Evolutionary conservation across 257 asterid species (phyloP).

Genomic region (Lycium ferocissimum): DNA sequence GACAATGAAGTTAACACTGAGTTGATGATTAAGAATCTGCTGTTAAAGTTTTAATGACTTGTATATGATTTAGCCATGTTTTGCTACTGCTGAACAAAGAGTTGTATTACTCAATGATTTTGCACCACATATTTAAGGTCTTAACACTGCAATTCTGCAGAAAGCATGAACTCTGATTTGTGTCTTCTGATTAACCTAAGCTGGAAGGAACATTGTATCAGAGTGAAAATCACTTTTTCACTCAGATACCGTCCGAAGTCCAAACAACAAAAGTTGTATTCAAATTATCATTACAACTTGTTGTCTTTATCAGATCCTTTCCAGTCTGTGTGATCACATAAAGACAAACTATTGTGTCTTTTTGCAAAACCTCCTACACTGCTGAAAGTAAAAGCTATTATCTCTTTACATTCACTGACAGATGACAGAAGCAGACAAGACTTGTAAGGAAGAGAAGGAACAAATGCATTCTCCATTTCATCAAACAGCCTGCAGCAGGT

Average conservation of each 20-base stretch:
- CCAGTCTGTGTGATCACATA: not conserved
- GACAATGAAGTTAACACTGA: not conserved
- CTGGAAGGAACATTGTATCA: not conserved
- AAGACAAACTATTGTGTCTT: not conserved
- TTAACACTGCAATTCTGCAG: not conserved
- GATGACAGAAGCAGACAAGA: not conserved
- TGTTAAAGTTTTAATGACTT: conserved; percentile 42
- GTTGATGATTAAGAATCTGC: not conserved
- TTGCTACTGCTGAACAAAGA: not conserved
- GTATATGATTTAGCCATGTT: not conserved
- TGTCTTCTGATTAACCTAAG: no score
- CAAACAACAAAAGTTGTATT: no score
- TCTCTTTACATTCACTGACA: not conserved
- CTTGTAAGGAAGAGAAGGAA: not conserved
- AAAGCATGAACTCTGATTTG: no score
- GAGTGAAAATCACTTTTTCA: not conserved
- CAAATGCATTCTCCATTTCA: not conserved
- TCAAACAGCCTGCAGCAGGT: not conserved
- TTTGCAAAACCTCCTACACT: not conserved
- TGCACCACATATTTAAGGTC: no score
- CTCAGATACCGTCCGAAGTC: no score
- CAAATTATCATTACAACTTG: no score
- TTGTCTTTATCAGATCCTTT: not conserved
- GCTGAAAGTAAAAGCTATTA: not conserved
- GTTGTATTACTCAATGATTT: not conserved